phyloP scores from a whole-genome alignment of 1,139 yeast genomes.

The Saccharomyces hybrid region DNA sequence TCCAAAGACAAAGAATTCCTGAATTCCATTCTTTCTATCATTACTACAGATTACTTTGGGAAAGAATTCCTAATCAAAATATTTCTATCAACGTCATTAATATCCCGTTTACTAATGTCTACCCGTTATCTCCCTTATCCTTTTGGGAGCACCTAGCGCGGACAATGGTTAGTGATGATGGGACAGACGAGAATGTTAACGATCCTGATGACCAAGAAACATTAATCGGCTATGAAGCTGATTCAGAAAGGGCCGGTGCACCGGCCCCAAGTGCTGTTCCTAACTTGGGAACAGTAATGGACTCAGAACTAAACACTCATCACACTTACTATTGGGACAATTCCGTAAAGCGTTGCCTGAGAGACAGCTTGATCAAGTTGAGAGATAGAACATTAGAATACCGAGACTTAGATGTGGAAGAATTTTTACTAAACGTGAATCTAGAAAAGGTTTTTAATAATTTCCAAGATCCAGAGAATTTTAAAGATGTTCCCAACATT shows the following conservation, averaged over 20 bases:
- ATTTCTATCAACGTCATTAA: constrained; percentile 28
- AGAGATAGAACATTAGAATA: constrained; percentile 4
- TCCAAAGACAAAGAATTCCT: constrained; percentile 21
- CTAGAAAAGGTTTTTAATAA: constrained; percentile 21
- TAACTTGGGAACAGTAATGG: not conserved
- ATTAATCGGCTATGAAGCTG: constrained; percentile 12
- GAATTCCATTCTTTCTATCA: constrained; percentile 29
- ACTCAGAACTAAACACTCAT: constrained; percentile 1
- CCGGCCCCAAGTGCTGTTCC: not conserved
- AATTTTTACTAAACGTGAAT: constrained; percentile 9
- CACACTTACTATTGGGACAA: constrained; percentile 23
- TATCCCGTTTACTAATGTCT: constrained; percentile 31
- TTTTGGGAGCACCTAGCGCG: constrained; percentile 21
- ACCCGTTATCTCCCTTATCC: constrained; percentile 23
- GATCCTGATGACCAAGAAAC: constrained; percentile 23
- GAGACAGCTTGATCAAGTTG: constrained; percentile 8
- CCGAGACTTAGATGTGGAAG: constrained; percentile 9
- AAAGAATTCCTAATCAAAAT: constrained; percentile 25
- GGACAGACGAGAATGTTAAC: constrained; percentile 1
- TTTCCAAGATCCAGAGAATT: constrained; percentile 22
- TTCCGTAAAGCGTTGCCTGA: constrained; percentile 15
- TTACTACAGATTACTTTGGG: constrained; percentile 27
- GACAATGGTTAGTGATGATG: constrained; percentile 3
- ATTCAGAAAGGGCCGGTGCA: not conserved
- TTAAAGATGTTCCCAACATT: constrained; percentile 29